Conservation (phyloP, 441 rosid genomes). For the Pelargonium citronellum region DNA sequence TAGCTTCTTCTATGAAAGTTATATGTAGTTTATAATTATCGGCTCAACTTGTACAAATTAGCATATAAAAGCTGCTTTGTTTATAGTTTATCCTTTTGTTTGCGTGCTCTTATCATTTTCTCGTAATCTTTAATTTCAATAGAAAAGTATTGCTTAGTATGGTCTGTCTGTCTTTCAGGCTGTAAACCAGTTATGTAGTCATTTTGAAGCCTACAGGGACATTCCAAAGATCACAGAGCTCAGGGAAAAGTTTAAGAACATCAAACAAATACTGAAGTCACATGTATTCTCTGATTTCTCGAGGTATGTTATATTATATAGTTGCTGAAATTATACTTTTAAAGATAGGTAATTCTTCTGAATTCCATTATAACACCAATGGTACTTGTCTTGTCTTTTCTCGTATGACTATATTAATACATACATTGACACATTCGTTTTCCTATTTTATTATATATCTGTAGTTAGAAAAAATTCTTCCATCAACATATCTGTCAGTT, state of each 20-base stretch:
- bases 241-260: slow-evolving; percentile 89
- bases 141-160: slow-evolving; percentile 10
- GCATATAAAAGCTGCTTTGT: neutral
- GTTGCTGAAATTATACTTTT: neutral
- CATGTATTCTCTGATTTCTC: slow-evolving; percentile 95
- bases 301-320: slow-evolving; percentile 45
- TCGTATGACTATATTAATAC: too few species aligned
- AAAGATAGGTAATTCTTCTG: neutral
- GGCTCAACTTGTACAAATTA: neutral
- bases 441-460: neutral
- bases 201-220: slow-evolving; percentile 96
- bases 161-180: slow-evolving; percentile 60
- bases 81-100: neutral
- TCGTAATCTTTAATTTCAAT: neutral
- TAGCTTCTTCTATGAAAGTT: slow-evolving; percentile 20
- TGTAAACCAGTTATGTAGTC: slow-evolving; percentile 93
- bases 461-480: neutral
- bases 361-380: neutral
- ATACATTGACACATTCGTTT: too few species aligned
- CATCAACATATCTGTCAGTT: neutral
- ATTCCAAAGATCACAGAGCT: slow-evolving; percentile 97
- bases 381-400: too few species aligned
- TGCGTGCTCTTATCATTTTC: neutral
- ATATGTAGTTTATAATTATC: neutral
- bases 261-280: slow-evolving; percentile 92